Evolutionary conservation across 73 alveolate genomes (phyloP), one percentile per base, ranked within the genome.

Genomic region (Paramecium pentaurelia): DNA sequence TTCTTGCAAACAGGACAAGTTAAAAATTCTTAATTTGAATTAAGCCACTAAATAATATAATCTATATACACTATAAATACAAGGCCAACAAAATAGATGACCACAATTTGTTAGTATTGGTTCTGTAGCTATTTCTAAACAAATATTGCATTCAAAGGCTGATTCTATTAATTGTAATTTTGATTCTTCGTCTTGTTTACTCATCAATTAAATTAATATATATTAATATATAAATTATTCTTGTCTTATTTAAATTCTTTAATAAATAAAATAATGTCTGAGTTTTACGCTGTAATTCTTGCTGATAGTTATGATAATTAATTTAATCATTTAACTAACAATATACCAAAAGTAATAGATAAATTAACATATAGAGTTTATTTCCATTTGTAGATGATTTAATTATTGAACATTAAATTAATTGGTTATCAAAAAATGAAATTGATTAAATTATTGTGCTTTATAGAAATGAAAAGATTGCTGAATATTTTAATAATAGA

Each of bases 1-100:
- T 97, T 90, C 86, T 98, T 97, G 68, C 99, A 98, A 32, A 96
- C 98, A 10, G 99, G 99, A 77, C 99, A 98, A 60, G 95, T 94
- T 80, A 93, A 91, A 77, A 54, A 93, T 59, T 95, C 95, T 20
- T 96, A 86, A 71, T 95, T 93, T 27, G 92, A 92, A 89, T 93
- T 94, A 45, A 92, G 88, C 97, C 94, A 95, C 97, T 80, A 60
- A 88, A 28, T 42, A 91, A 58, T 77, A 59, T 51, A 2, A 93
- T 95, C 0, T 42, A 8, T 40, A 14, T 89, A 89, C 94, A 90
- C 93, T 95, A 86, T 93, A 95, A 16, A 97, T 94, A 75, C 99
- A 97, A 12, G 96, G 96, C 99, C 99, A 97, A 93, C 99, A 97
- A 92, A 70, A 97, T 83, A 97, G 94, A 95, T 97, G 99, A 8